A percentile compares a stretch with the other conserved stretches of the same genome.
phyloP scores from a whole-genome alignment of 2,329 filamentous ascomycete genomes.

The Pseudofabraea citricarpa region DNA sequence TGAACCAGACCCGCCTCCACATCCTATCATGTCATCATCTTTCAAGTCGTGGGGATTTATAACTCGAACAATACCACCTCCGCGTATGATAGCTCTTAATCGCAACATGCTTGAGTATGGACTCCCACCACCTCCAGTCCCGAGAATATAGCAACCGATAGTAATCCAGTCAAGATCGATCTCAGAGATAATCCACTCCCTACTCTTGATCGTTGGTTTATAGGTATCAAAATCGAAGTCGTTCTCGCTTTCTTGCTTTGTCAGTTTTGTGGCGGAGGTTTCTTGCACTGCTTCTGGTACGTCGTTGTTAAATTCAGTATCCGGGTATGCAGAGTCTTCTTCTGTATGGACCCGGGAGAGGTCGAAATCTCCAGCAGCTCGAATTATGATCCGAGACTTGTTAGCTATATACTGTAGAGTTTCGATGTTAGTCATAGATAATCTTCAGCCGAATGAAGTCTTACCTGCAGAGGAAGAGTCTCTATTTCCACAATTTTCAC shows the following conservation, averaged over 20 bases:
- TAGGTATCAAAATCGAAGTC: conserved; percentile 37
- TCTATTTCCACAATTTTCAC: conserved; percentile 15
- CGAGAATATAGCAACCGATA: conserved; percentile 54
- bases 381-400: conserved; percentile 49
- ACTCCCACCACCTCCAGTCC: conserved; percentile 52
- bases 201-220: conserved; percentile 38
- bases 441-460: background rate
- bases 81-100: conserved; percentile 44
- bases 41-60: conserved; percentile 45
- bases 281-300: conserved; percentile 12
- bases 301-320: conserved; percentile 23
- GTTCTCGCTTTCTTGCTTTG: conserved; percentile 6
- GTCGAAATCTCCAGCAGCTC: conserved; percentile 55
- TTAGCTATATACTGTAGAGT: conserved; percentile 17
- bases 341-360: conserved; percentile 26
- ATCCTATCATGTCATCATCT: conserved; percentile 47
- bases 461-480: conserved; percentile 7
- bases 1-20: conserved; percentile 53
- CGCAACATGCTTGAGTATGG: conserved; percentile 48
- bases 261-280: conserved; percentile 3
- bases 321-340: conserved; percentile 1
- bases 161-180: conserved; percentile 51
- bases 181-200: conserved; percentile 52
- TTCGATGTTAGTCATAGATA: background rate
- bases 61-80: conserved; percentile 45